Conservation (phyloP, 2,329 filamentous ascomycete genomes). For the Talaromyces sp. region DNA sequence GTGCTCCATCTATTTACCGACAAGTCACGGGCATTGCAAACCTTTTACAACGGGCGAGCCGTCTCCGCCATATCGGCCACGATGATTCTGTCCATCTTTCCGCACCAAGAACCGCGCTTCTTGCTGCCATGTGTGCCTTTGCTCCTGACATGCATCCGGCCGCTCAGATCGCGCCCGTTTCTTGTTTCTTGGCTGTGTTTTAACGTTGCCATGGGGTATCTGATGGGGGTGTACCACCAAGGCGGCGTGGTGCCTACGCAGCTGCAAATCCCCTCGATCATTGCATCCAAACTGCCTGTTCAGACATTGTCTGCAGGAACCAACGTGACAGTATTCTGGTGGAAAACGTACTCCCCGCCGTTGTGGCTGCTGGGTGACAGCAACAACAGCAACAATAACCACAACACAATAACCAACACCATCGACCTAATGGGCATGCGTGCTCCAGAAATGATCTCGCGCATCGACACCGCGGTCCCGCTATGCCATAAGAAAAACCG, state of each 20-base stretch:
- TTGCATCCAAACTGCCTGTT: conserved; percentile 24
- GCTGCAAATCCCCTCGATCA: conserved; percentile 39
- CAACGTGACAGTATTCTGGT: conserved; percentile 45
- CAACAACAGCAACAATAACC: conserved; percentile 26
- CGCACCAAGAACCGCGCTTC: conserved; percentile 52
- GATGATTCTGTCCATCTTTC: conserved; percentile 41
- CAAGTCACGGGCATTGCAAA: conserved; percentile 22
- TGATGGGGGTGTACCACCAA: conserved; percentile 53
- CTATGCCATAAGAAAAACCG: conserved; percentile 20
- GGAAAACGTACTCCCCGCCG: conserved; percentile 53
- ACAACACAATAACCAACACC: conserved; percentile 23
- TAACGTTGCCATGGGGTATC: conserved; percentile 43
- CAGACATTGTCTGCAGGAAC: background rate
- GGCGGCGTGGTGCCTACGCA: conserved; percentile 49
- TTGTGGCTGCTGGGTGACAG: conserved; percentile 46
- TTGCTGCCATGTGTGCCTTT: conserved; percentile 49
- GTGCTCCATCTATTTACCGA: conserved; percentile 45
- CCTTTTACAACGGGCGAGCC: conserved; percentile 36
- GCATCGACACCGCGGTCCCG: conserved; percentile 31
- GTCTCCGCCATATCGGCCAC: conserved; percentile 41
- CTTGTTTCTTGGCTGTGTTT: conserved; percentile 45
- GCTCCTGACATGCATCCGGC: conserved; percentile 44
- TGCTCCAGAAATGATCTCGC: conserved; percentile 35
- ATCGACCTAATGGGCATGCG: conserved; percentile 47
- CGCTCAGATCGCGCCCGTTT: conserved; percentile 39